Conservation (phyloP, 2,329 filamentous ascomycete genomes). For the Alternaria triticina region DNA sequence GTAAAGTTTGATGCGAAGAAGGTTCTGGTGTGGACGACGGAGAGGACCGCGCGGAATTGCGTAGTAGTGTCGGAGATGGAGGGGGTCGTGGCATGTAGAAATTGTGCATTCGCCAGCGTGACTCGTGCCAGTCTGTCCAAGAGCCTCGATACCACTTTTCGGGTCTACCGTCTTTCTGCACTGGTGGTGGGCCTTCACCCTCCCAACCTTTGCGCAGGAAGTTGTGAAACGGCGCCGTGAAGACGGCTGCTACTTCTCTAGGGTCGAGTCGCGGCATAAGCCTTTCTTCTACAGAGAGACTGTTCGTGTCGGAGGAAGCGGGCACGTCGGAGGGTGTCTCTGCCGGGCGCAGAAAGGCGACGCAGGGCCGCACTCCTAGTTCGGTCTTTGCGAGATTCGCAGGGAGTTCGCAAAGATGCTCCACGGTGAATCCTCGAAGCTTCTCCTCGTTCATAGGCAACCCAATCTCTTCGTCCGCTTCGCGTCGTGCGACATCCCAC, state of each 20-base stretch:
- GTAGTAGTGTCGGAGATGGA: slow-evolving; percentile 13
- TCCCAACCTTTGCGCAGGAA: slow-evolving; percentile 70
- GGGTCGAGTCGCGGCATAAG: slow-evolving; percentile 84
- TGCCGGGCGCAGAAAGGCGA: slow-evolving; percentile 63
- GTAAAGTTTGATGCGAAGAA: slow-evolving; percentile 1
- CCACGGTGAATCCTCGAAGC: slow-evolving; percentile 79
- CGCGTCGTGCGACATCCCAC: slow-evolving; percentile 84
- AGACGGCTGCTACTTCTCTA: slow-evolving; percentile 91
- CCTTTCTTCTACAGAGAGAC: slow-evolving; percentile 60
- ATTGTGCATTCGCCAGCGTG: slow-evolving; percentile 86
- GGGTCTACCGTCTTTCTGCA: slow-evolving; percentile 41
- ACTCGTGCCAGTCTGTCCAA: slow-evolving; percentile 81
- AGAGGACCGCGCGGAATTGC: slow-evolving; percentile 4
- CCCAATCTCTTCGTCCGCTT: slow-evolving; percentile 93
- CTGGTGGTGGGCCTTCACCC: slow-evolving; percentile 51
- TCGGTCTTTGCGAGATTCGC: slow-evolving; percentile 58
- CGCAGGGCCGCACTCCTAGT: slow-evolving; percentile 57
- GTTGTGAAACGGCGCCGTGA: slow-evolving; percentile 85
- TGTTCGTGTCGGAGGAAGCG: slow-evolving; percentile 7
- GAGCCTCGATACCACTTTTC: slow-evolving; percentile 83
- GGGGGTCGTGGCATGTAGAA: slow-evolving; percentile 75
- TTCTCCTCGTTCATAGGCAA: slow-evolving; percentile 73
- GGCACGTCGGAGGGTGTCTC: slow-evolving; percentile 34
- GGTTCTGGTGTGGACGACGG: background rate
- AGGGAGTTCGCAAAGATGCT: slow-evolving; percentile 86